Conservation (phyloP, 2,329 filamentous ascomycete genomes). For the Lachnellula arida region DNA sequence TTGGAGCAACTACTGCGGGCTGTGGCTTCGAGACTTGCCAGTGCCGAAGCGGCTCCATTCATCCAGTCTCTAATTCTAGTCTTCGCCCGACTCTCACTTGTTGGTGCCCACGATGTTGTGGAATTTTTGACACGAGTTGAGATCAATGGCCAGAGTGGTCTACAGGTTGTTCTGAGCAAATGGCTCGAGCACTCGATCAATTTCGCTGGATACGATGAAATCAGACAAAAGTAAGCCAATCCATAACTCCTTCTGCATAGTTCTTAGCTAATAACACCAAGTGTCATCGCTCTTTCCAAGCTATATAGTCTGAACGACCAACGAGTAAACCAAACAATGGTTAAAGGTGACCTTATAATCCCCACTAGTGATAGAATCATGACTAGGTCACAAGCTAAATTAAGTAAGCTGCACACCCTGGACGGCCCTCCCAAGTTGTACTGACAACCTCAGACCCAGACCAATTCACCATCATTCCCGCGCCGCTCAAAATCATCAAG, state of each 20-base stretch:
- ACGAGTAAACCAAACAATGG: constrained; percentile 71
- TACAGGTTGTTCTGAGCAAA: constrained; percentile 85
- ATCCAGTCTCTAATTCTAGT: constrained; percentile 96
- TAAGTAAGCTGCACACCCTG: constrained; percentile 50
- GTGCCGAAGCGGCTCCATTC: constrained; percentile 79
- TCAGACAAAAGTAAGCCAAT: constrained; percentile 79
- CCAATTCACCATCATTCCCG: constrained; percentile 80
- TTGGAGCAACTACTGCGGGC: constrained; percentile 83
- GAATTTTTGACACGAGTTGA: constrained; percentile 84
- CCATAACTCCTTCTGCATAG: not conserved
- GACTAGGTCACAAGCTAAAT: constrained; percentile 84
- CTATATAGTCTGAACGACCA: constrained; percentile 83
- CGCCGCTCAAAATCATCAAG: constrained; percentile 92
- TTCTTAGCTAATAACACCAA: constrained; percentile 38
- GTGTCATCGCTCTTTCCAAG: constrained; percentile 88
- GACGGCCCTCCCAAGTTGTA: constrained; percentile 14
- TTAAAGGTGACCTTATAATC: constrained; percentile 88
- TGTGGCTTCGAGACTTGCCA: constrained; percentile 78
- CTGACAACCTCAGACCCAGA: constrained; percentile 62
- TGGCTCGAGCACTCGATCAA: constrained; percentile 97
- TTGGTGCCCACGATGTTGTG: constrained; percentile 82
- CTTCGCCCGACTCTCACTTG: constrained; percentile 83
- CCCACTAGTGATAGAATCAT: constrained; percentile 78
- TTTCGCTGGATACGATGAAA: constrained; percentile 98
- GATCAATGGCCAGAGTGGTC: constrained; percentile 73